These are phyloP conservation scores for Candida ascalaphidarum DNA, from an alignment of 805 yeast genomes.

Conservation along the genomic window DNA sequence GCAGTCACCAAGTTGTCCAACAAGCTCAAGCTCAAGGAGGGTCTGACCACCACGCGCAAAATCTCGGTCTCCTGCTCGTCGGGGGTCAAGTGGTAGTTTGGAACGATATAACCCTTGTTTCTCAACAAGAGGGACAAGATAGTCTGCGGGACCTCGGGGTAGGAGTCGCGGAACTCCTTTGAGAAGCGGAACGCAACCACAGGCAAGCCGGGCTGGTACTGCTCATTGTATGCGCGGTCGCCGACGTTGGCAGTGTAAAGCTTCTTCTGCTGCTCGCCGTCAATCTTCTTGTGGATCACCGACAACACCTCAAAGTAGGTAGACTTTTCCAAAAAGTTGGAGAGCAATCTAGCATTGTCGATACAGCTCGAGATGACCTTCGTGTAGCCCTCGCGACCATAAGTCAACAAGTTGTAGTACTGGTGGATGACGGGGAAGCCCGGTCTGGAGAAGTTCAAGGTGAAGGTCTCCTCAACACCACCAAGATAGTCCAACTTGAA, in stretches of 20 bases:
- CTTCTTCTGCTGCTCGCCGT: conserved; percentile 7
- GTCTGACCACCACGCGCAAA: conserved; percentile 76
- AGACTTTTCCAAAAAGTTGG: conserved; percentile 55
- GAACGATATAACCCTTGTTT: conserved; percentile 74
- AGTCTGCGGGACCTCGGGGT: conserved; percentile 79
- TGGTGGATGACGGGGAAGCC: conserved; percentile 88
- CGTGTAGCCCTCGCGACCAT: conserved; percentile 68
- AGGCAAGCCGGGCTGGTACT: conserved; percentile 72
- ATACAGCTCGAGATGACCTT: conserved; percentile 54
- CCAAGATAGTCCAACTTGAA: conserved; percentile 82
- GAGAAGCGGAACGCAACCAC: conserved; percentile 81
- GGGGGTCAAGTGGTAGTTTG: conserved; percentile 81
- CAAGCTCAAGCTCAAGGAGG: conserved; percentile 49
- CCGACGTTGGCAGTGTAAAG: conserved; percentile 9
- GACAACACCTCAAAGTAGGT: conserved; percentile 67
- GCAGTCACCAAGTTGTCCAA: conserved; percentile 44
- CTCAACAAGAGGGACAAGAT: conserved; percentile 66
- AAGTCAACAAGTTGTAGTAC: conserved; percentile 67
- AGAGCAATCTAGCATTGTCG: conserved; percentile 63
- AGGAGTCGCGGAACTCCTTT: conserved; percentile 42
- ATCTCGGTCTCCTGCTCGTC: conserved; percentile 51
- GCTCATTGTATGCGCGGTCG: conserved; percentile 21
- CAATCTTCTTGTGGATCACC: conserved; percentile 58
- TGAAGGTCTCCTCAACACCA: conserved; percentile 80
- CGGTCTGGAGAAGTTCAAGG: conserved; percentile 83